Base-by-base conservation (phyloP, 1,284 basidiomycete species). In the Singerocomus rubriflavus region DNA sequence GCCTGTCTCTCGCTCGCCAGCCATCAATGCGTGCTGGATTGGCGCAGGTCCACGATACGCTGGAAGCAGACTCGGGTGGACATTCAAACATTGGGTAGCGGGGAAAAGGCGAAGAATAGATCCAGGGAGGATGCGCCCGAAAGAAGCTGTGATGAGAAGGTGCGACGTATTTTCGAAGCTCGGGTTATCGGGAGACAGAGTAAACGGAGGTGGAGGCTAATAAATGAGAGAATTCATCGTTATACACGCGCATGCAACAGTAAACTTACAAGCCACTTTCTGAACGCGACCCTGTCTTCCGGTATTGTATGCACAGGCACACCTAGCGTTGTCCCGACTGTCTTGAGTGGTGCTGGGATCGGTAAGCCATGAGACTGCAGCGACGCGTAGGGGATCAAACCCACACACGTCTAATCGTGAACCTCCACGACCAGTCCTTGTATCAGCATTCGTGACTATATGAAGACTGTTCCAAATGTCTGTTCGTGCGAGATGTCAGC, bases 51-150 rank as follows among this genome's bases (percentile, higher is more conserved):
- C 96, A 25, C 94, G 82, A 68, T 93, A 93, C n/a, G 77, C 71
- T 0, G 95, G 96, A 21, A 98, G 77, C 0, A 94, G 72, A 16
- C 93, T 96, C 0, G 95, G 94, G 62, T 99, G 96, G 5, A 98
- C 81, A 63, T 98, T 98, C 37, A 99, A 73, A n/a, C 86, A 73
- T 46, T 84, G 80, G 1, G 72, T 68, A 0, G 76, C 74, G 0
- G 70, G 72, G 60, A 97, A 97, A 27, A 76, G 53, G n/a, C 31
- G 27, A 41, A 62, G 80, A 39, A 93, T 71, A 0, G 72, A 58
- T 3, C 77, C 66, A 0, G 93, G 84, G 21, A 62, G 52, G 32
- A 98, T 89, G 46, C 92, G 86, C 0, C 95, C 95, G 61, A 98
- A 98, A 0, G 94, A 97, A 9, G 93, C 93, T 0, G 93, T 96